phyloP scores from a whole-genome alignment of 2,329 filamentous ascomycete genomes.

The Colletotrichum aenigma region DNA sequence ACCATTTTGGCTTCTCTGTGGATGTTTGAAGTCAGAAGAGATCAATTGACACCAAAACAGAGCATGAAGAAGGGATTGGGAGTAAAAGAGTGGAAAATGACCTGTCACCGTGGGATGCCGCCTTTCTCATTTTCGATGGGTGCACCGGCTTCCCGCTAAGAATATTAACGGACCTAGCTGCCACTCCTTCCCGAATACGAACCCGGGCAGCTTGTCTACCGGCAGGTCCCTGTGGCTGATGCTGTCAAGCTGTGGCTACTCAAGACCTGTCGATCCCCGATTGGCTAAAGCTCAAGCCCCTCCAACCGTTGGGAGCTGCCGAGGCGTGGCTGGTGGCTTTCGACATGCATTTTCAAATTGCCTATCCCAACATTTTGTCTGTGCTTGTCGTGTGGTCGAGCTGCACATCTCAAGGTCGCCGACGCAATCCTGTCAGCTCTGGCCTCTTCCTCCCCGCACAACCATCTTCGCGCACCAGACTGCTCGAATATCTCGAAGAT shows the following conservation, averaged over 20 bases:
- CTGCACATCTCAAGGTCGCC: not conserved
- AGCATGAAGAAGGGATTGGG: not conserved
- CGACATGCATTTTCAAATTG: slow-evolving; percentile 1
- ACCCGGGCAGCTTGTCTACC: not conserved
- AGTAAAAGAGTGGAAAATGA: not conserved
- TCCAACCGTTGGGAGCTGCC: slow-evolving; percentile 1
- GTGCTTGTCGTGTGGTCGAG: not conserved
- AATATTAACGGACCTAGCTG: not conserved
- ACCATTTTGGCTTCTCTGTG: slow-evolving; percentile 42
- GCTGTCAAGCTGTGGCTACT: not conserved
- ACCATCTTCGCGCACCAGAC: not conserved
- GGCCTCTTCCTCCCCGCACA: not conserved
- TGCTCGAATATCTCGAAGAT: not conserved
- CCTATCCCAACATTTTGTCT: slow-evolving; percentile 20
- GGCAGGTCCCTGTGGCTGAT: not conserved
- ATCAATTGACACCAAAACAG: not conserved
- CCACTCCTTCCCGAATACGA: not conserved
- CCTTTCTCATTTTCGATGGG: not conserved
- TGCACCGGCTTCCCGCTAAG: not conserved
- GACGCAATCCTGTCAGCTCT: not conserved
- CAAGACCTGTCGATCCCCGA: not conserved
- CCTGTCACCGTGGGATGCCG: not conserved
- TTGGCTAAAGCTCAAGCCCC: not conserved
- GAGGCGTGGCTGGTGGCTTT: slow-evolving; percentile 7
- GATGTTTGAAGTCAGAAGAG: not conserved